Conservation (phyloP, 768 basidiomycete genomes). For the Mycena amicta region DNA sequence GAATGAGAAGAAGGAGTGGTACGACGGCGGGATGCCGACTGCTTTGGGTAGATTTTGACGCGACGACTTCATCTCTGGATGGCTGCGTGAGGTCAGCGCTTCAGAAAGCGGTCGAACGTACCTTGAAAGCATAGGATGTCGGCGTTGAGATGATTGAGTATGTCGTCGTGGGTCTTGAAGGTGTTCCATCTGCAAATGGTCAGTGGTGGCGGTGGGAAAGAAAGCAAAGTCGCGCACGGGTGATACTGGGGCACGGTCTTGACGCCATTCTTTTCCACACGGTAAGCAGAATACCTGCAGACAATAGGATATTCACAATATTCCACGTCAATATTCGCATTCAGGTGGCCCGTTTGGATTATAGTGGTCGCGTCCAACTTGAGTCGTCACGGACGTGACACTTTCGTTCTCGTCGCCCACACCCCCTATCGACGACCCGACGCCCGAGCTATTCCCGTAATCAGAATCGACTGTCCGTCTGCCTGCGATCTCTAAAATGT, state of each 20-base stretch:
- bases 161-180: conserved; percentile 73
- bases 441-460: too few relatives aligned
- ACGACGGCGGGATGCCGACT: conserved; percentile 77
- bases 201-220: background rate
- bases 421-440: too few relatives aligned
- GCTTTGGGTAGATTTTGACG: conserved; percentile 66
- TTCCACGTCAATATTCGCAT: conserved; percentile 77
- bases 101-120: conserved; percentile 26
- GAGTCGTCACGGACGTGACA: too few relatives aligned
- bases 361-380: too few relatives aligned
- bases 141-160: conserved; percentile 78
- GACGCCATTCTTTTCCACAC: conserved; percentile 90
- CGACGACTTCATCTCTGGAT: conserved; percentile 86
- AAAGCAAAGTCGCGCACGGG: conserved; percentile 58
- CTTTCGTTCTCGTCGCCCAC: too few relatives aligned
- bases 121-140: conserved; percentile 98
- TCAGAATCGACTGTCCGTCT: too few relatives aligned
- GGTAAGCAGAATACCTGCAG: too few relatives aligned
- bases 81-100: conserved; percentile 6
- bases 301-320: conserved; percentile 52
- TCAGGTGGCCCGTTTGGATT: too few relatives aligned
- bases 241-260: conserved; percentile 88
- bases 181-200: conserved; percentile 66
- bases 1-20: conserved; percentile 91
- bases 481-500: too few relatives aligned